Conservation (phyloP, 345 rosid genomes). For the Bruguiera gymnorhiza region DNA sequence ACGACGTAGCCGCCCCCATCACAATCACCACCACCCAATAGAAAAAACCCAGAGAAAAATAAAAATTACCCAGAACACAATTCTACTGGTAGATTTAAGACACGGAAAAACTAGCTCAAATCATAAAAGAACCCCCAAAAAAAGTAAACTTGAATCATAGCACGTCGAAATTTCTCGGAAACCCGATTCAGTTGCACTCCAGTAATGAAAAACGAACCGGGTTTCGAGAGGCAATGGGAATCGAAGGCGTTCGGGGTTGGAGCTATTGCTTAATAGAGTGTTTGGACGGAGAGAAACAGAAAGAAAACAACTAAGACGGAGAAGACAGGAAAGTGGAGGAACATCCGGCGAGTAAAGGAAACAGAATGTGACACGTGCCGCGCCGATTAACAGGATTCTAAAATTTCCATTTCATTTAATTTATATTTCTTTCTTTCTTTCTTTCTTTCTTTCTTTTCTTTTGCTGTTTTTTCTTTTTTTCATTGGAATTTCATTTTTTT, state of each 20-base stretch:
- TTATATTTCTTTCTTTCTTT: background rate
- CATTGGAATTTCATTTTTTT: no score
- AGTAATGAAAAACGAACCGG: no score
- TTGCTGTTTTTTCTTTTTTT: no score
- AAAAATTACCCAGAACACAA: background rate
- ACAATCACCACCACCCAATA: background rate
- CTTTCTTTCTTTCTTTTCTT: background rate
- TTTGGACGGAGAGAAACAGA: constrained; percentile 16
- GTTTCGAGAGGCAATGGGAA: no score
- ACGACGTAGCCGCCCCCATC: constrained; percentile 32
- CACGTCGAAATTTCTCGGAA: no score
- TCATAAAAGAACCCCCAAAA: no score
- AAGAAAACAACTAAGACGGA: constrained; percentile 13
- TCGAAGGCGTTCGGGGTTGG: no score
- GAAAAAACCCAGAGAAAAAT: background rate
- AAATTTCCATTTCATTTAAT: background rate
- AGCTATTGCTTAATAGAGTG: background rate
- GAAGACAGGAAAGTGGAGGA: constrained; percentile 7
- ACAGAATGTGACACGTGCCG: constrained; percentile 30
- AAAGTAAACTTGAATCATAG: no score
- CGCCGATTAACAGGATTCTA: background rate
- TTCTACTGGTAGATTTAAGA: background rate
- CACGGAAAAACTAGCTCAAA: background rate
- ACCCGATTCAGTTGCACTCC: no score
- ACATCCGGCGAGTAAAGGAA: constrained; percentile 29